Base-by-base conservation (phyloP, 768 basidiomycete genomes). In the Amanita rimosa region DNA sequence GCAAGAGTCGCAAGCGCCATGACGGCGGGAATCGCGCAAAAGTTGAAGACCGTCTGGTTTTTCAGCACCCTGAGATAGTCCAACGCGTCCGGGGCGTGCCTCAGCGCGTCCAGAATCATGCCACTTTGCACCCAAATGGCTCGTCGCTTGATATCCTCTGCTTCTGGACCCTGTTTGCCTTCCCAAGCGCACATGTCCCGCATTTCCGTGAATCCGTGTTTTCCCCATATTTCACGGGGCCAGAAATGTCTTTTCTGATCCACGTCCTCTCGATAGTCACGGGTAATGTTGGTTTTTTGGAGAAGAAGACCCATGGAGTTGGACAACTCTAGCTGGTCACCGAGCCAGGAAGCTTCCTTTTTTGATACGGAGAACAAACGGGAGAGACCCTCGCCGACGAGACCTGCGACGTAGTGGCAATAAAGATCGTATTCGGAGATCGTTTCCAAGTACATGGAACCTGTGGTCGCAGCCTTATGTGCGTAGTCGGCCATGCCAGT, bases 211-310 rank as follows among this genome's bases (percentile, higher is more conserved):
- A 93, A 90, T 3, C 82, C 83, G 53, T 85, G 84, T 48, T 71
- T 71, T 4, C 73, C 80, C 91, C 91, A 98, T 39, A 99, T 90
- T 62, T 92, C 92, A 41, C 73, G 75, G 0, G 95, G 95, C 94
- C 96, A 99, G 73, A 97, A 98, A 60, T 76, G 85, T 37, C 95
- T 78, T 6, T 73, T 70, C 21, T 94, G 75, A 37, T 94, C 84
- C 11, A 80, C 74, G 62, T 99, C 95, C 64, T 99, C 95, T 39
- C 85, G 79, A 68, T 79, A 89, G 65, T 99, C 95, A 51, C 95
- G 88, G 48, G 92, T 89, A 64, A 99, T 96, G 64, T 99, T 99
- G 22, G 93, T 96, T 68, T 99, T 99, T 64, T 99, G 95, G 9
- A 99, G 78, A 39, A 97, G 70, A 26, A 92, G 74, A n/a, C 95